phyloP scores from a whole-genome alignment of 2,329 filamentous ascomycete species.

The Graphilbum fragrans region DNA sequence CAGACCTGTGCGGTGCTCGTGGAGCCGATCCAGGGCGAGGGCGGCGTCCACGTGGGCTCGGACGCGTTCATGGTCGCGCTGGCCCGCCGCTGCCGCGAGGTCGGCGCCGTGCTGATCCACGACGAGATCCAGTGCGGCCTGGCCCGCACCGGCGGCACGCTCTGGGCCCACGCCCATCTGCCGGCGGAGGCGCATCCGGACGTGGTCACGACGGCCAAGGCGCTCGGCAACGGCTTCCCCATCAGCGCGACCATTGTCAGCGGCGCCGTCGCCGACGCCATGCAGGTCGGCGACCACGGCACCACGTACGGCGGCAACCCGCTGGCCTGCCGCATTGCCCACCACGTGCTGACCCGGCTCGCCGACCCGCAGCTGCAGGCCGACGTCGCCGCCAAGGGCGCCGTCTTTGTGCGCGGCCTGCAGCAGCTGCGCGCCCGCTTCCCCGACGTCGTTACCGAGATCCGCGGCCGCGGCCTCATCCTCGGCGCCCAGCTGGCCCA shows the following conservation, averaged over 20 bases:
- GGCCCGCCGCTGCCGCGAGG: constrained; percentile 72
- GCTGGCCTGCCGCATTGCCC: constrained; percentile 69
- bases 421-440: constrained; percentile 31
- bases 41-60: constrained; percentile 74
- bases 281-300: constrained; percentile 64
- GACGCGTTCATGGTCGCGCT: constrained; percentile 75
- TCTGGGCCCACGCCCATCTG: constrained; percentile 79
- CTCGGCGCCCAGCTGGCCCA: constrained; percentile 71
- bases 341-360: constrained; percentile 72
- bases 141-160: constrained; percentile 60
- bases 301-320: constrained; percentile 94
- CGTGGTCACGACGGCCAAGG: constrained; percentile 88
- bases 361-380: constrained; percentile 58
- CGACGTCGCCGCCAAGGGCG: constrained; percentile 54
- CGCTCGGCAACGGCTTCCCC: constrained; percentile 90
- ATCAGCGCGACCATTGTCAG: constrained; percentile 68
- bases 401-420: constrained; percentile 36
- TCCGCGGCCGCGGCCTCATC: constrained; percentile 75
- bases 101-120: constrained; percentile 81
- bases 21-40: constrained; percentile 95
- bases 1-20: constrained; percentile 89
- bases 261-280: constrained; percentile 51
- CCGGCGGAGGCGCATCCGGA: constrained; percentile 80
- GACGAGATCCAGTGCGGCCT: constrained; percentile 97
- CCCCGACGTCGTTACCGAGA: constrained; percentile 63